Percentiles rank a stretch among this genome's conserved stretches.
These are phyloP conservation scores for Candida railenensis DNA, from an alignment of 805 yeast genomes.

Conservation along the genomic window DNA sequence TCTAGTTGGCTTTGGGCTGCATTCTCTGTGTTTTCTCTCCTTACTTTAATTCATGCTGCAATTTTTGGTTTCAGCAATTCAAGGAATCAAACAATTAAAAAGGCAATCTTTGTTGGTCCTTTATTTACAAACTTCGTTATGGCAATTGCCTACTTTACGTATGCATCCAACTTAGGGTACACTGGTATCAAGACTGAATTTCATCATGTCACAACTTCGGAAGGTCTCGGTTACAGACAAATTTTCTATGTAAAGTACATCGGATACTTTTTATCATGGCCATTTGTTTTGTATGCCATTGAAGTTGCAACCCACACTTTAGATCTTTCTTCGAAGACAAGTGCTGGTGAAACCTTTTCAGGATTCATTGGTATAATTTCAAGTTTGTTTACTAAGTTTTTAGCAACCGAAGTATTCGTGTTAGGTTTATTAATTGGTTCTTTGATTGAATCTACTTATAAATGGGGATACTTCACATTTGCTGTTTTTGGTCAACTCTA, in stretches of 20 bases:
- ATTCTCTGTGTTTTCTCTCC: slow-evolving; percentile 45
- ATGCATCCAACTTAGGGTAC: slow-evolving; percentile 61
- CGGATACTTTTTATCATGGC: slow-evolving; percentile 60
- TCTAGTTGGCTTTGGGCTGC: slow-evolving; percentile 71
- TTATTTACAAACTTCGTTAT: slow-evolving; percentile 40
- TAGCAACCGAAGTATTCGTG: slow-evolving; percentile 48
- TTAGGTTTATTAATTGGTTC: slow-evolving; percentile 57
- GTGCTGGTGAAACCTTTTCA: slow-evolving; percentile 25
- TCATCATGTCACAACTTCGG: slow-evolving; percentile 39
- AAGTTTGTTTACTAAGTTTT: slow-evolving; percentile 41
- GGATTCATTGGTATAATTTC: slow-evolving; percentile 30
- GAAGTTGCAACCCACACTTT: slow-evolving; percentile 28
- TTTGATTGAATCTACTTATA: slow-evolving; percentile 53
- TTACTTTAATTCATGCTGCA: slow-evolving; percentile 28
- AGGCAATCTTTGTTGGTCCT: slow-evolving; percentile 40
- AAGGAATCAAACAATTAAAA: slow-evolving; percentile 25
- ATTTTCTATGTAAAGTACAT: slow-evolving; percentile 55
- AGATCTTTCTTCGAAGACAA: slow-evolving; percentile 29
- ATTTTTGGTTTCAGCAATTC: slow-evolving; percentile 24
- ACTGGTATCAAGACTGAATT: slow-evolving; percentile 48
- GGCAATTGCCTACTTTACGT: slow-evolving; percentile 51
- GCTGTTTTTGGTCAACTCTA: slow-evolving; percentile 45
- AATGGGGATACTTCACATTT: slow-evolving; percentile 69
- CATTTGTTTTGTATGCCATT: slow-evolving; percentile 35
- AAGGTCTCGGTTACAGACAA: slow-evolving; percentile 41